Evolutionary conservation across 2,329 filamentous ascomycete species (phyloP), one percentile per base, ranked within the genome.

Genomic region (Fusarium sulawesiense): DNA sequence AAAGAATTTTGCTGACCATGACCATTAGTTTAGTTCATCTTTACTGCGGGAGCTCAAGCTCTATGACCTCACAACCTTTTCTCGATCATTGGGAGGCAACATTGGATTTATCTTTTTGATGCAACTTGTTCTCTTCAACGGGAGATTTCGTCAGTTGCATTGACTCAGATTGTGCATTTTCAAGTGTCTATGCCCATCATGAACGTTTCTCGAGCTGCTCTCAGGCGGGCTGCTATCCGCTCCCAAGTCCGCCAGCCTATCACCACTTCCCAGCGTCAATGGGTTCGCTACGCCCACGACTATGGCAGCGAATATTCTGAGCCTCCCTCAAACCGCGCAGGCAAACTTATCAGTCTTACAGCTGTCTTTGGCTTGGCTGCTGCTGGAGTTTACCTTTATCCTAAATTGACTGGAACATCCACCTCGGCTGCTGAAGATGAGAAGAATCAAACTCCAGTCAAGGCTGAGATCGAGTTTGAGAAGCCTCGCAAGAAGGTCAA

Each of bases 391-490:
- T 80, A 83, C 61, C 80, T 76, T 60, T 82, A 82, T 66, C 80
- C 80, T 23, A 69, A 66, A 20, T 65, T 83, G 64, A 77, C 70
- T 60, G 76, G 74, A 20, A 66, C 71, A 34, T 76, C 76, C 29
- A 63, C 67, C 5, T 48, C 73, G 4, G 29, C 64, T 16, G 23
- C 68, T 23, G 70, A 75, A 55, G 51, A 57, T 23, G 56, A 74
- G 45, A 56, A 48, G 20, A 64, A 70, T 23, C 48, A 71, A 41
- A 48, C 53, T 20, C 49, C 60, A 4, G 59, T 68, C 41, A 80
- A 83, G 73, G 86, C 87, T 1, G 85, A 90, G 56, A 76, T 93
- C 42, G 83, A 88, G 61, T 92, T 93, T 68, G 93, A 97, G 80
- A 86, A 90, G 77, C 81, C 88, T 25, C 85, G 89, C 58, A 84